Percentiles rank a stretch among this genome's conserved stretches.
Conservation (phyloP, 2,329 filamentous ascomycete genomes). For the Cytospora chrysosperma region DNA sequence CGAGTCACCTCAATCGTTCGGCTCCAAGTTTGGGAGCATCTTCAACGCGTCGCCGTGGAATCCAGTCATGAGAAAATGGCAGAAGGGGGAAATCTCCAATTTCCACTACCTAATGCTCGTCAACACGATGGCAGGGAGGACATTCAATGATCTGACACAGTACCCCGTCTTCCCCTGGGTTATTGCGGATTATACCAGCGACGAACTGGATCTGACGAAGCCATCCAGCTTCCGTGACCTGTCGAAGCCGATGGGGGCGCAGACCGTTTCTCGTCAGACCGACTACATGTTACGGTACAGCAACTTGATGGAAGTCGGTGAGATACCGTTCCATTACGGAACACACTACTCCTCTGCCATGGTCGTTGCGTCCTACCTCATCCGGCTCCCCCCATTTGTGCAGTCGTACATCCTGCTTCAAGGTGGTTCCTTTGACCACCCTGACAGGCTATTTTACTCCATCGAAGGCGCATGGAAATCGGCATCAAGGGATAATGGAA, state of each 20-base stretch:
- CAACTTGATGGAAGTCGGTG: constrained; percentile 87
- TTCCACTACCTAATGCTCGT: constrained; percentile 99
- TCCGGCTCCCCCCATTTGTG: constrained; percentile 92
- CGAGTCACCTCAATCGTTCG: constrained; percentile 62
- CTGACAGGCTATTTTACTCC: constrained; percentile 92
- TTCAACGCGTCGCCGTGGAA: constrained; percentile 83
- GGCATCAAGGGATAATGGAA: constrained; percentile 84
- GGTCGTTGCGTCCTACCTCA: constrained; percentile 96
- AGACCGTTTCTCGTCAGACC: constrained; percentile 70
- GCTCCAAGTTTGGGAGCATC: constrained; percentile 87
- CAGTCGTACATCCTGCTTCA: constrained; percentile 93
- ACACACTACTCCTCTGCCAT: constrained; percentile 99
- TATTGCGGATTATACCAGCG: constrained; percentile 90
- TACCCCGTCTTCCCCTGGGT: constrained; percentile 99
- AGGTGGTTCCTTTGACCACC: constrained; percentile 94
- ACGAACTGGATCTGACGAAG: constrained; percentile 83
- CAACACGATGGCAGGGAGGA: constrained; percentile 94
- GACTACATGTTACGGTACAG: constrained; percentile 84
- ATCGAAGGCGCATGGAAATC: constrained; percentile 90
- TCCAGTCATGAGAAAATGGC: constrained; percentile 84
- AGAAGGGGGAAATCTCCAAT: constrained; percentile 93
- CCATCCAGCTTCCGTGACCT: constrained; percentile 86
- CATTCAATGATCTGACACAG: constrained; percentile 96
- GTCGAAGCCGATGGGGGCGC: constrained; percentile 94
- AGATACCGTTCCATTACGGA: constrained; percentile 93